phyloP scores from a whole-genome alignment of 2,329 filamentous ascomycete genomes.

The Monosporascus sp. region DNA sequence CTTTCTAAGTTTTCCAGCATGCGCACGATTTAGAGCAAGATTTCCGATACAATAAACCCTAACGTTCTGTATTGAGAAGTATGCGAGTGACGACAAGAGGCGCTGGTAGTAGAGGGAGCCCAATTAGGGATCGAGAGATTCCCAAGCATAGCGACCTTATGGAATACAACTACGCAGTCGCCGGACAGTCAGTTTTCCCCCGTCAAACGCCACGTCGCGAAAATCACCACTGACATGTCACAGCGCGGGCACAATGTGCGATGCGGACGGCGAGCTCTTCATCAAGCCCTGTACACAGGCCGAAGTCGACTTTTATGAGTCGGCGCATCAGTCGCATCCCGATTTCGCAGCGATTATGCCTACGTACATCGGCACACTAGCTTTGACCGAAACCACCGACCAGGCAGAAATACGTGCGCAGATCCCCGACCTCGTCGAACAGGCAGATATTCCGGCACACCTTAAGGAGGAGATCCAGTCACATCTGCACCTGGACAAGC shows the following conservation, averaged over 20 bases:
- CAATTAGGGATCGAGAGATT: slow-evolving; percentile 31
- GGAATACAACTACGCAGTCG: slow-evolving; percentile 71
- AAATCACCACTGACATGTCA: slow-evolving; percentile 6
- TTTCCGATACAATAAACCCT: no score
- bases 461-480: slow-evolving; percentile 38
- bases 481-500: slow-evolving; percentile 24
- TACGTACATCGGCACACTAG: slow-evolving; percentile 74
- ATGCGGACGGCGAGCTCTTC: slow-evolving; percentile 76
- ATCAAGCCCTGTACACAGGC: slow-evolving; percentile 87
- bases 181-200: slow-evolving; percentile 67
- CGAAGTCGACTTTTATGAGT: slow-evolving; percentile 89
- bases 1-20: no score
- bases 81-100: slow-evolving; percentile 7
- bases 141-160: slow-evolving; percentile 58
- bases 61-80: no score
- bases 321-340: slow-evolving; percentile 58
- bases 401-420: slow-evolving; percentile 45
- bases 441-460: slow-evolving; percentile 34
- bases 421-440: slow-evolving; percentile 36
- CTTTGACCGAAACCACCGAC: slow-evolving; percentile 54
- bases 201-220: slow-evolving; percentile 5
- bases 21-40: no score
- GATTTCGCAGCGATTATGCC: slow-evolving; percentile 80
- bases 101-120: slow-evolving; percentile 17
- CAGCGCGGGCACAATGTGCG: slow-evolving; percentile 87